Percentiles rank a stretch among this genome's conserved stretches.
These are phyloP conservation scores for Xylariomycetidae sp. DNA, from an alignment of 2,329 filamentous ascomycete species.

Conservation along the genomic window DNA sequence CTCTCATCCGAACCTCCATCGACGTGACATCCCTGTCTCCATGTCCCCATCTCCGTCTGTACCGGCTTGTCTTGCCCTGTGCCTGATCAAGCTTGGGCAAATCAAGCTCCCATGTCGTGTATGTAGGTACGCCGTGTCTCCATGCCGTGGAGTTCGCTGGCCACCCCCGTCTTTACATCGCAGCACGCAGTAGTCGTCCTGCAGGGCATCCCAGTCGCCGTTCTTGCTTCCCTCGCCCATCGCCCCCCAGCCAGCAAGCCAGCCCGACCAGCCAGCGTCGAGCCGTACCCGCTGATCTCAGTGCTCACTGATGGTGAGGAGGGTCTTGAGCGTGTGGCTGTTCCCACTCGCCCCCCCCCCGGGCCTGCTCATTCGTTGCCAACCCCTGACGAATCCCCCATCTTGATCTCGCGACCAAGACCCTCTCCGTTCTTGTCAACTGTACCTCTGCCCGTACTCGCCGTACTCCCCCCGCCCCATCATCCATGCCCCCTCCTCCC, in stretches of 20 bases:
- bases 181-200: slow-evolving; percentile 10
- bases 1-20: too few relatives aligned
- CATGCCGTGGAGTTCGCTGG: slow-evolving; percentile 19
- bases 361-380: slow-evolving; percentile 14
- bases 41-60: too few relatives aligned
- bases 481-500: slow-evolving; percentile 3
- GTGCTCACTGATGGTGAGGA: slow-evolving; percentile 6
- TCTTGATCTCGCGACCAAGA: slow-evolving; percentile 24
- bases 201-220: slow-evolving; percentile 22
- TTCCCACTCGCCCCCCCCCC: slow-evolving; percentile 10
- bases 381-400: slow-evolving; percentile 16
- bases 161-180: slow-evolving; percentile 21
- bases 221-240: slow-evolving; percentile 16
- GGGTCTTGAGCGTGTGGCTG: slow-evolving; percentile 9
- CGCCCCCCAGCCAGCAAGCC: too few relatives aligned
- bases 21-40: too few relatives aligned
- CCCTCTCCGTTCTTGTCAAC: too few relatives aligned
- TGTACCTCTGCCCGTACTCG: too few relatives aligned
- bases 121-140: slow-evolving; percentile 13
- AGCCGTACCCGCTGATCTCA: slow-evolving; percentile 28
- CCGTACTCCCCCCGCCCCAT: not conserved
- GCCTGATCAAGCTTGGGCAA: slow-evolving; percentile 1
- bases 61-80: too few relatives aligned
- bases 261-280: too few relatives aligned
- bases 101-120: slow-evolving; percentile 10